phyloP scores from a whole-genome alignment of 768 basidiomycete genomes.

The Mycena amicta region DNA sequence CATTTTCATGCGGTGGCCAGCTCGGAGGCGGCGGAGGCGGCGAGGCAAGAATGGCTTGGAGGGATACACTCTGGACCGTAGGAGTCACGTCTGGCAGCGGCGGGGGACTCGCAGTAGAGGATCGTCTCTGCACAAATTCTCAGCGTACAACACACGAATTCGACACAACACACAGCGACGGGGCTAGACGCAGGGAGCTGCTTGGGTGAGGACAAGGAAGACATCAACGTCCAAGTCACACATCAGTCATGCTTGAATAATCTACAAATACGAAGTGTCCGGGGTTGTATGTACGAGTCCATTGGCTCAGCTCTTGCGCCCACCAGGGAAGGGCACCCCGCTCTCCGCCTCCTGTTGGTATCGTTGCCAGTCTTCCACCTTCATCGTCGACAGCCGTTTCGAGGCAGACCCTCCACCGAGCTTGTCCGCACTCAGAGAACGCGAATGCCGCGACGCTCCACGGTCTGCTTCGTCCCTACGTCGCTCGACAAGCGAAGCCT shows the following conservation, averaged over 20 bases:
- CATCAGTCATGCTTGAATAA: too few relatives aligned
- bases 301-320: too few relatives aligned
- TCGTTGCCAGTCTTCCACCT: slow-evolving; percentile 86
- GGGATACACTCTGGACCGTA: slow-evolving; percentile 47
- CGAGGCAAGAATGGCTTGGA: slow-evolving; percentile 56
- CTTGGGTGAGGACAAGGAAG: too few relatives aligned
- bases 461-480: slow-evolving; percentile 46
- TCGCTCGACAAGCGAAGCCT: slow-evolving; percentile 57
- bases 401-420: slow-evolving; percentile 50
- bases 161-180: too few relatives aligned
- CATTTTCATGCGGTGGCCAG: slow-evolving; percentile 33
- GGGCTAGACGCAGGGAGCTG: too few relatives aligned
- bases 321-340: slow-evolving; percentile 64
- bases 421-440: slow-evolving; percentile 65
- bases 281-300: too few relatives aligned
- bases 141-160: too few relatives aligned
- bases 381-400: slow-evolving; percentile 71
- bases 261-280: too few relatives aligned
- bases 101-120: too few relatives aligned
- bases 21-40: slow-evolving; percentile 39
- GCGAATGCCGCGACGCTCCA: slow-evolving; percentile 42
- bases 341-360: slow-evolving; percentile 53
- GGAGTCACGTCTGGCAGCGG: slow-evolving; percentile 1
- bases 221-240: too few relatives aligned
- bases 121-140: neutral